phyloP scores from a whole-genome alignment of 2,329 filamentous ascomycete genomes.

The Fusarium sp. region DNA sequence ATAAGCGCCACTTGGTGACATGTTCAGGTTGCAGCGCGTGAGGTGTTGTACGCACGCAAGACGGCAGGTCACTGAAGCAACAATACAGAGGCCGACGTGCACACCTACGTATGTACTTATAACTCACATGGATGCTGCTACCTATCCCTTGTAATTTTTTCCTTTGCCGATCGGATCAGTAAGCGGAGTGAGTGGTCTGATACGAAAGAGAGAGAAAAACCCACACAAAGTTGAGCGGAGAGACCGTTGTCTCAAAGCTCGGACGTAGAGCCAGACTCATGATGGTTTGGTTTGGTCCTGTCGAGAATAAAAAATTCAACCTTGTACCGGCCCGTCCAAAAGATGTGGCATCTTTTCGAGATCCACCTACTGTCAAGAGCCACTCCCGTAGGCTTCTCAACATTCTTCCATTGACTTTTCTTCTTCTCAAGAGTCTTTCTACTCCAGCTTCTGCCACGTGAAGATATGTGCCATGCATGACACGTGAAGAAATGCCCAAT shows the following conservation, averaged over 20 bases:
- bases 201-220: neutral
- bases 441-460: neutral
- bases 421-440: neutral
- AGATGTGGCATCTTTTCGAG: neutral
- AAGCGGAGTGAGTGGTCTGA: slow-evolving; percentile 2
- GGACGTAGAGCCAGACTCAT: neutral
- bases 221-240: neutral
- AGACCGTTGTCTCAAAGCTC: slow-evolving; percentile 7
- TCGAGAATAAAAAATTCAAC: neutral
- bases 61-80: neutral
- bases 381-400: neutral
- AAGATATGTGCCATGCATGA: neutral
- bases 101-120: neutral
- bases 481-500: neutral
- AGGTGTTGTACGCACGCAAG: neutral
- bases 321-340: neutral
- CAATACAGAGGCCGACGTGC: neutral
- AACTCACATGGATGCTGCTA: neutral
- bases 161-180: neutral
- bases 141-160: neutral
- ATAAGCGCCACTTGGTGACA: neutral
- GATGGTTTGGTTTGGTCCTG: neutral
- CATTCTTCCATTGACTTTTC: neutral
- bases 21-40: neutral
- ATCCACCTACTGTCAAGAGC: neutral